Evolutionary conservation across 2,329 filamentous ascomycete species (phyloP).

Genomic region (Zasmidium angulare): DNA sequence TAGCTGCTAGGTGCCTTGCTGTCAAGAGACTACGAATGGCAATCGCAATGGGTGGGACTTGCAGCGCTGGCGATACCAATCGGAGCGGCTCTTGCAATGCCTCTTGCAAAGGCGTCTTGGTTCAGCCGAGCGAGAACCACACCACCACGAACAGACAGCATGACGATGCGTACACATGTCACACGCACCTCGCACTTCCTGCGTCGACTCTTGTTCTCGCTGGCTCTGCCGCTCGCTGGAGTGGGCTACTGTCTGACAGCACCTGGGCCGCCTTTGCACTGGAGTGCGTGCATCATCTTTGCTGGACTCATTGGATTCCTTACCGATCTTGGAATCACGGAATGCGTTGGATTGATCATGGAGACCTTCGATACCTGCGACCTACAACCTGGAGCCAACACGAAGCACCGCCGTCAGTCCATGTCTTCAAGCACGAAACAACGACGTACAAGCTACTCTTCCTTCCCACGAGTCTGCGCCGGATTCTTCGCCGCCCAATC

Average conservation of each 20-base stretch:
- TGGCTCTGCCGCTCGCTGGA: slow-evolving; percentile 65
- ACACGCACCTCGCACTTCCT: slow-evolving; percentile 72
- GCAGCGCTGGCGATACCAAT: slow-evolving; percentile 66
- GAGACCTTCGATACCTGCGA: slow-evolving; percentile 81
- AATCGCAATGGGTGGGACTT: slow-evolving; percentile 65
- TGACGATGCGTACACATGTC: slow-evolving; percentile 62
- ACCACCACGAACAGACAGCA: slow-evolving; percentile 62
- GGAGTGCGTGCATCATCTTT: slow-evolving; percentile 65
- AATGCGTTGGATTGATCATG: slow-evolving; percentile 77
- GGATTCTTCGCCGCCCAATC: slow-evolving; percentile 71
- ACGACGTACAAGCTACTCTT: slow-evolving; percentile 69
- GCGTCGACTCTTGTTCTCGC: slow-evolving; percentile 66
- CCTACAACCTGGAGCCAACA: slow-evolving; percentile 68
- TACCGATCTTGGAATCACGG: slow-evolving; percentile 70
- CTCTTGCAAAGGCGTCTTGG: slow-evolving; percentile 69
- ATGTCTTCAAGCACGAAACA: slow-evolving; percentile 45
- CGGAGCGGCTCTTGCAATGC: slow-evolving; percentile 68
- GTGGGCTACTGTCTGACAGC: slow-evolving; percentile 68
- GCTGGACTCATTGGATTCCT: slow-evolving; percentile 68
- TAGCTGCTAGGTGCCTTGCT: slow-evolving; percentile 69
- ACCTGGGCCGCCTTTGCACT: slow-evolving; percentile 59
- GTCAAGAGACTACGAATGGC: slow-evolving; percentile 65
- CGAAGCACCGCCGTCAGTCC: slow-evolving; percentile 46
- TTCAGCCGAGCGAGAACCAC: slow-evolving; percentile 65
- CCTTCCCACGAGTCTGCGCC: slow-evolving; percentile 70